Conservation (phyloP, 208 protist genomes). For the Leishmania guyanensis region DNA sequence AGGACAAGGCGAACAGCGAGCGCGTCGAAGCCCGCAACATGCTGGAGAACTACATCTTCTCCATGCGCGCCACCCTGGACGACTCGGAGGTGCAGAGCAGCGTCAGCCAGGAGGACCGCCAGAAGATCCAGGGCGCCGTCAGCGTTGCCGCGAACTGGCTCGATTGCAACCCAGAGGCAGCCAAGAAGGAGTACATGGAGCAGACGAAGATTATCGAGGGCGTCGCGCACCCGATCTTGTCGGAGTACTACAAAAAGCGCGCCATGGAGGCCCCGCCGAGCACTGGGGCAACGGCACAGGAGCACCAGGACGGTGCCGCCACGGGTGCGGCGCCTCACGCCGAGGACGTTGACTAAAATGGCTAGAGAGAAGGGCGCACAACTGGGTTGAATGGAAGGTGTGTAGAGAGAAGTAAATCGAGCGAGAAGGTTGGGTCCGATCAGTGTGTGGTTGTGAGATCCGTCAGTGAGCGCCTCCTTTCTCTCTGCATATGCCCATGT, state of each 20-base stretch:
- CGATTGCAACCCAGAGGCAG: conserved; percentile 56
- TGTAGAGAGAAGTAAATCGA: conserved; percentile 5
- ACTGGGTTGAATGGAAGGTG: neutral
- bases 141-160: conserved; percentile 61
- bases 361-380: neutral
- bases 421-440: neutral
- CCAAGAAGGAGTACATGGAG: conserved; percentile 94
- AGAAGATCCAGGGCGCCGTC: conserved; percentile 57
- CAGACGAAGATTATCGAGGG: conserved; percentile 92
- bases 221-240: conserved; percentile 93
- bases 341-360: conserved; percentile 60
- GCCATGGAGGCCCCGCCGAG: conserved; percentile 63
- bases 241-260: conserved; percentile 93
- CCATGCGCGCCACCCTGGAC: conserved; percentile 64
- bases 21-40: conserved; percentile 93
- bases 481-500: neutral
- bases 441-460: no score
- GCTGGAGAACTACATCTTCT: conserved; percentile 90
- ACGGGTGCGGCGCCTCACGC: conserved; percentile 26
- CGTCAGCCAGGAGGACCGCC: conserved; percentile 44
- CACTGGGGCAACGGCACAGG: conserved; percentile 11
- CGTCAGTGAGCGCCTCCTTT: neutral
- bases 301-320: neutral
- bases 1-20: conserved; percentile 88
- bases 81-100: conserved; percentile 59